Conservation (phyloP, 768 basidiomycete genomes). For the Phylloporus sp. region DNA sequence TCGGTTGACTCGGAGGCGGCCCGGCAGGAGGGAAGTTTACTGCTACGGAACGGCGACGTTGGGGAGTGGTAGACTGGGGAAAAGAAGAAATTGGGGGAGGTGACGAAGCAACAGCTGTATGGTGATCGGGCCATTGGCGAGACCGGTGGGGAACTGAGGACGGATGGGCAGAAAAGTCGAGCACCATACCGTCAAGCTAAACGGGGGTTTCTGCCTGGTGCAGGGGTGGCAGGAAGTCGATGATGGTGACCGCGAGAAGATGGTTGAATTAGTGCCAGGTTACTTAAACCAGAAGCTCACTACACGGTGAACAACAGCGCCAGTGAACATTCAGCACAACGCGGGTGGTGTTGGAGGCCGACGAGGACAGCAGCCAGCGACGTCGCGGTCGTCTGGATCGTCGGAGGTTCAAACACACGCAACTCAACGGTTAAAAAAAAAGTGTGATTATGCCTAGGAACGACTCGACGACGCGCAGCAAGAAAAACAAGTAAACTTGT, state of each 20-base stretch:
- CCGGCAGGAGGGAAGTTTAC: slow-evolving; percentile 60
- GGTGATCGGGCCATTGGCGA: slow-evolving; percentile 34
- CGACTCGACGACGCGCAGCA: slow-evolving; percentile 21
- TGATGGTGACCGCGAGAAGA: background rate
- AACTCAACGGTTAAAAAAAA: slow-evolving; percentile 10
- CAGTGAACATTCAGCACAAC: slow-evolving; percentile 11
- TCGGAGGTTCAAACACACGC: slow-evolving; percentile 29
- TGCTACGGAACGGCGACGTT: slow-evolving; percentile 68
- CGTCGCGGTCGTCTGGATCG: slow-evolving; percentile 12
- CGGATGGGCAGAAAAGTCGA: slow-evolving; percentile 29
- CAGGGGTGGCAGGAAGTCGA: background rate
- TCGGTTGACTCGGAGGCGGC: slow-evolving; percentile 72
- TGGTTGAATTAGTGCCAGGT: slow-evolving; percentile 13
- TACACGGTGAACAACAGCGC: slow-evolving; percentile 11
- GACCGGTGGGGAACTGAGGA: slow-evolving; percentile 27
- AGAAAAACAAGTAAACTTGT: slow-evolving; percentile 29
- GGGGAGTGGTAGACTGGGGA: slow-evolving; percentile 25
- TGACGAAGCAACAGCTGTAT: slow-evolving; percentile 20
- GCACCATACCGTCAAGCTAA: slow-evolving; percentile 23
- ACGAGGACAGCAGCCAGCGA: slow-evolving; percentile 9
- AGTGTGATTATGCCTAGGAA: slow-evolving; percentile 20
- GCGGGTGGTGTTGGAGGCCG: slow-evolving; percentile 7
- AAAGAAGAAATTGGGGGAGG: slow-evolving; percentile 31
- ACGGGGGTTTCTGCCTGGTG: background rate
- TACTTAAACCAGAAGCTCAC: slow-evolving; percentile 11